Conservation (phyloP, 768 basidiomycete species). For the Tylopilus rubrobrunneus region DNA sequence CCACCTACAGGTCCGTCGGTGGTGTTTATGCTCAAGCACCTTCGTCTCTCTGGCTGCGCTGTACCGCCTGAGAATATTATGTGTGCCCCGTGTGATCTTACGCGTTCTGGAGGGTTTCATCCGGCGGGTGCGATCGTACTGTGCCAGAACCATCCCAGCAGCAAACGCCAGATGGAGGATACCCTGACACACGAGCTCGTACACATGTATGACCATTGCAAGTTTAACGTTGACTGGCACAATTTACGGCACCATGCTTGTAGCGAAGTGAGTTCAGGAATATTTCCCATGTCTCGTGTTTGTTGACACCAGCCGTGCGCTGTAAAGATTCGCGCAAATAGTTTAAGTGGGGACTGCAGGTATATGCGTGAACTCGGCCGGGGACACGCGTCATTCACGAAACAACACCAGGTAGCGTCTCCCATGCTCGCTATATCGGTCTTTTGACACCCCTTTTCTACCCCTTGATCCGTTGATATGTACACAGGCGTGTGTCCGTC, state of each 20-base stretch:
- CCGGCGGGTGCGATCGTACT: slow-evolving; percentile 76
- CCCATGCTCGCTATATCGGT: slow-evolving; percentile 8
- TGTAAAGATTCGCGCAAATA: slow-evolving; percentile 88
- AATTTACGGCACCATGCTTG: slow-evolving; percentile 95
- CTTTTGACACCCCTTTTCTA: slow-evolving; percentile 6
- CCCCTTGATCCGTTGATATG: slow-evolving; percentile 2
- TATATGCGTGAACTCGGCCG: slow-evolving; percentile 78
- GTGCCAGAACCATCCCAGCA: slow-evolving; percentile 80
- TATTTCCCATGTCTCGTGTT: neutral
- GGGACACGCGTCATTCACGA: slow-evolving; percentile 76
- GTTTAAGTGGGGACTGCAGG: slow-evolving; percentile 88
- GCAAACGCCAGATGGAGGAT: slow-evolving; percentile 86
- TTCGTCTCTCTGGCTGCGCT: slow-evolving; percentile 68
- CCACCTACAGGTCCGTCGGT: slow-evolving; percentile 67
- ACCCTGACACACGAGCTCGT: slow-evolving; percentile 91
- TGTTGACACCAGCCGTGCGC: neutral
- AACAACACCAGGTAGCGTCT: slow-evolving; percentile 82
- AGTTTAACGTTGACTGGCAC: slow-evolving; percentile 89
- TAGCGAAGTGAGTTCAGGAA: slow-evolving; percentile 69
- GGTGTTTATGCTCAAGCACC: slow-evolving; percentile 88
- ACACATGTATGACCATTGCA: slow-evolving; percentile 94
- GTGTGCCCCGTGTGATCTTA: slow-evolving; percentile 79
- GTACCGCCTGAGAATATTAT: slow-evolving; percentile 71
- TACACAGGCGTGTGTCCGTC: slow-evolving; percentile 79
- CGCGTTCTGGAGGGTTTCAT: slow-evolving; percentile 80